A percentile compares a stretch with the other conserved stretches of the same genome.
Conservation (phyloP, 352 stramenopile species). For the Pythium coloratum region DNA sequence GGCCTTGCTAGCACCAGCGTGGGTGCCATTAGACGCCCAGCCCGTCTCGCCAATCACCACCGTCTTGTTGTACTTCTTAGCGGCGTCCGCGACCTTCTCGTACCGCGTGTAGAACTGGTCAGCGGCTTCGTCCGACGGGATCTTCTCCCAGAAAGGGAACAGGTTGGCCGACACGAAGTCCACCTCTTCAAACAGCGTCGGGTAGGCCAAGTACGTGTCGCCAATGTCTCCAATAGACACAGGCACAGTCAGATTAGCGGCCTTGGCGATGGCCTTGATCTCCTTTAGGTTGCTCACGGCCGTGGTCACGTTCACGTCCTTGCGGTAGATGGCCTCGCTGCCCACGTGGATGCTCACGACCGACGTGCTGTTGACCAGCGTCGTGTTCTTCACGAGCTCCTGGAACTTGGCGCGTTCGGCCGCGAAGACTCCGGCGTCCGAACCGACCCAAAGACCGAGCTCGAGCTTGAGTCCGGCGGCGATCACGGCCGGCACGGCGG, state of each 20-base stretch:
- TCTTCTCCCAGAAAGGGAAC: conserved; percentile 72
- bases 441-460: conserved; percentile 58
- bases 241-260: conserved; percentile 37
- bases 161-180: conserved; percentile 64
- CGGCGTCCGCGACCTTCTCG: conserved; percentile 32
- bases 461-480: conserved; percentile 46
- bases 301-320: conserved; percentile 39
- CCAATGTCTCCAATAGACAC: conserved; percentile 67
- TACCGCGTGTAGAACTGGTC: conserved; percentile 51
- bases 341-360: conserved; percentile 67
- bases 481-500: conserved; percentile 42
- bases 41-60: conserved; percentile 73
- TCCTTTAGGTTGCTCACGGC: conserved; percentile 56
- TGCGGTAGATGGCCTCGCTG: conserved; percentile 66
- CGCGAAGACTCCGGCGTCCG: conserved; percentile 35
- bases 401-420: conserved; percentile 47
- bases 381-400: conserved; percentile 38
- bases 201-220: conserved; percentile 51
- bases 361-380: conserved; percentile 37
- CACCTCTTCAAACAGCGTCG: conserved; percentile 53
- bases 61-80: conserved; percentile 43
- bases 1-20: conserved; percentile 35
- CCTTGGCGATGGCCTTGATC: conserved; percentile 47
- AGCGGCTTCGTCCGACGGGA: conserved; percentile 35
- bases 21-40: conserved; percentile 48